A percentile compares a stretch with the other conserved stretches of the same genome.
Evolutionary conservation across 1,284 basidiomycete genomes (phyloP).

Genomic region (Omphalotus olearius): DNA sequence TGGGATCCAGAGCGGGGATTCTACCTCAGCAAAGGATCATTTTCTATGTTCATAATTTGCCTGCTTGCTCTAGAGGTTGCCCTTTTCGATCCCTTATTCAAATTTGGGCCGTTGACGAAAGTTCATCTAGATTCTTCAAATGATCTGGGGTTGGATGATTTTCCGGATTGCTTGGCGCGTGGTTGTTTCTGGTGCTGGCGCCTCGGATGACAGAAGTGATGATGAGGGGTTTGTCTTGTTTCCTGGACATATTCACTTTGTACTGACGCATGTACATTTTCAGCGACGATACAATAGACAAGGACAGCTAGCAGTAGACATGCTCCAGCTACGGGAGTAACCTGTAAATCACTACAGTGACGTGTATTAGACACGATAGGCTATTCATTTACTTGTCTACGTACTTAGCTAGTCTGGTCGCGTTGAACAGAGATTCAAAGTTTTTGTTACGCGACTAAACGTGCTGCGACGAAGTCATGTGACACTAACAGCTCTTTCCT

Average conservation of each 20-base stretch:
- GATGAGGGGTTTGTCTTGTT: conserved; percentile 57
- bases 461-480: no score
- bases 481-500: conserved; percentile 7
- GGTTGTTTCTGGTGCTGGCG: conserved; percentile 66
- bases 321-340: not conserved
- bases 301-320: conserved; percentile 21
- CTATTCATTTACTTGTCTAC: no score
- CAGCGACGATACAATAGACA: conserved; percentile 17
- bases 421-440: no score
- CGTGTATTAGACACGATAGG: no score
- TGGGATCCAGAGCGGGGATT: conserved; percentile 61
- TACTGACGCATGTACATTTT: not conserved
- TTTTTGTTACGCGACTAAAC: no score
- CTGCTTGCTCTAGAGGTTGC: conserved; percentile 63
- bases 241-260: not conserved
- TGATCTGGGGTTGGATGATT: conserved; percentile 87
- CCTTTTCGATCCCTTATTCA: conserved; percentile 13
- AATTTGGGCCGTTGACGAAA: conserved; percentile 16
- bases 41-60: conserved; percentile 49
- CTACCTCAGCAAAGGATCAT: conserved; percentile 48
- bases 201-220: conserved; percentile 84
- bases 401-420: no score
- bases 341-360: not conserved
- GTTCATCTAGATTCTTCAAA: conserved; percentile 56
- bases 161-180: conserved; percentile 80